Evolutionary conservation across 768 basidiomycete genomes (phyloP).

Genomic region (Calocybe gangraenosa): DNA sequence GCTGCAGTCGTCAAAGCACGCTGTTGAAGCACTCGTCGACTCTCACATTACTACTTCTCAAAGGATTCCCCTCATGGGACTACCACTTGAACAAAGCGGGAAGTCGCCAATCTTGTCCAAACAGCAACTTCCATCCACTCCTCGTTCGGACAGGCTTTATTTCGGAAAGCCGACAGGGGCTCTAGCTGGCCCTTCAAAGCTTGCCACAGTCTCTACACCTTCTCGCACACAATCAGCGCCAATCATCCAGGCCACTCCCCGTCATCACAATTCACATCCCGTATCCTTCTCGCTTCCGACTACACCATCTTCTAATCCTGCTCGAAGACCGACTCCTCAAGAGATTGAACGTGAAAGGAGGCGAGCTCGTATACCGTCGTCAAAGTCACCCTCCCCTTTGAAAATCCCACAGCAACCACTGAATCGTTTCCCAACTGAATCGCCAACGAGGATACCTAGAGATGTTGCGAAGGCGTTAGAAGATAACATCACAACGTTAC

Average conservation of each 20-base stretch:
- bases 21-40: not conserved
- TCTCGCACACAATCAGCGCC: slow-evolving; percentile 14
- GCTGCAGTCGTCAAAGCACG: not conserved
- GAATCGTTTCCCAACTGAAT: slow-evolving; percentile 23
- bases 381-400: slow-evolving; percentile 52
- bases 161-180: slow-evolving; percentile 15
- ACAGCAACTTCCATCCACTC: slow-evolving; percentile 8
- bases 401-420: slow-evolving; percentile 27
- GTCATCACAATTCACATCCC: slow-evolving; percentile 10
- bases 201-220: slow-evolving; percentile 5
- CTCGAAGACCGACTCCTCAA: slow-evolving; percentile 14
- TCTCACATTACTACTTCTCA: not conserved
- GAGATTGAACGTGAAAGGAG: slow-evolving; percentile 23
- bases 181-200: slow-evolving; percentile 5
- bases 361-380: slow-evolving; percentile 51
- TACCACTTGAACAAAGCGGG: not conserved
- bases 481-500: slow-evolving; percentile 61
- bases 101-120: slow-evolving; percentile 8
- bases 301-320: slow-evolving; percentile 2
- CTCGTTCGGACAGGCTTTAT: slow-evolving; percentile 3
- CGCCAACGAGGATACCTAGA: slow-evolving; percentile 41
- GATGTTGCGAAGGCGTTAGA: slow-evolving; percentile 57
- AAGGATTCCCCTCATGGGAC: too few relatives aligned
- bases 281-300: slow-evolving; percentile 5
- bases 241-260: slow-evolving; percentile 11